Base-by-base conservation (phyloP, 1,284 basidiomycete species). In the Neonothopanus nambi region DNA sequence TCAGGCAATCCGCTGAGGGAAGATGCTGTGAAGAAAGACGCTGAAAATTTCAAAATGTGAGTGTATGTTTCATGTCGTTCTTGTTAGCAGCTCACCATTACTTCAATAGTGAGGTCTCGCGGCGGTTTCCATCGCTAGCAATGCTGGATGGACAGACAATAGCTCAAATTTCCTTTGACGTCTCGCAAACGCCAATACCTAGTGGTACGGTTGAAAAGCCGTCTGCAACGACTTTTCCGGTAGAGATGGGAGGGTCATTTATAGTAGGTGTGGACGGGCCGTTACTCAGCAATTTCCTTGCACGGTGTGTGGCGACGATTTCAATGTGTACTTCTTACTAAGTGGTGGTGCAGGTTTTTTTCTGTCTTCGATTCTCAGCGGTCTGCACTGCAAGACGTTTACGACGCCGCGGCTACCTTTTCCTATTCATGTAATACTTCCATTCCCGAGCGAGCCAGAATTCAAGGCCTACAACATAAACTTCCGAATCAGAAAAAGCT, bases 331-430 rank as follows among this genome's bases (percentile, higher is more conserved):
- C 28, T 36, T 56, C 46, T 47, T 59, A 51, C 55, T 48, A 43
- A 62, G 51, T 28, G 51, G 11, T 44, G 37, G 20, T 30, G 3
- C 60, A 93, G 92, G 57, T 96, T 89, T 70, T 96, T 97, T 72
- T 80, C 85, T 3, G 70, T 86, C 1, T 96, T 91, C 67, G 96
- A 99, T 70, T 78, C 75, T 24, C 82, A 91, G 60, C 85, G 96
- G 23, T 70, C 76, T 0, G 73, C 79, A 2, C 79, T 97, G 5
- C 63, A 82, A 35, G 78, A 89, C 43, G 93, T 80, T 6, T 99
- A 98, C 67, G 84, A 91, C 57, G 82, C 89, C 0, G 75, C 82
- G 36, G 91, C 95, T 12, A 94, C 93, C 9, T 95, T 98, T 65
- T 96, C 95, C 0, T 89, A 89, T 67, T 87, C 89, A 12, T 81